Base-by-base conservation (phyloP, 2,329 filamentous ascomycete species). In the Microdochium bolleyi region DNA sequence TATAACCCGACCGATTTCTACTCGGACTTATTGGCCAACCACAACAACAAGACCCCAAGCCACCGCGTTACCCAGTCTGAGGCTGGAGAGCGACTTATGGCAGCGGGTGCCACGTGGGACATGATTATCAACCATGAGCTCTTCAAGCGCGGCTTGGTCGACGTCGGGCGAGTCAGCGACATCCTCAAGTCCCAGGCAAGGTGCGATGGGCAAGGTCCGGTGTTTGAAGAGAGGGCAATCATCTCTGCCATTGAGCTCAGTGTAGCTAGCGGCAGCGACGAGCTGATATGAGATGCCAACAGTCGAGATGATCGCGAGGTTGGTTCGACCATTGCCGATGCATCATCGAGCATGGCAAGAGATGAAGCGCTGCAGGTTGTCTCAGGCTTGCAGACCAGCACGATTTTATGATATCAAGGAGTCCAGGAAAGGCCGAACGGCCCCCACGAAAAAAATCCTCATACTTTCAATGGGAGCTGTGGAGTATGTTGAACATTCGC, bases 181-280 rank as follows among this genome's bases (percentile, higher is more conserved):
- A 77, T 84, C 13, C 73, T 97, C 51, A 92, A 89, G 72, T 76
- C 78, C 19, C 73, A 81, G 61, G 88, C 89, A 19, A 83, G 85
- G 62, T 96, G 91, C 66, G 88, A 96, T 69, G 92, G 91, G 2
- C 86, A 90, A 64, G 88, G 92, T 0, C 92, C 92, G 2, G 91
- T 94, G 41, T 96, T 96, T 61, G 85, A 88, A 56, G 92, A 96
- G 67, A 73, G 79, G 24, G 81, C 83, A 48, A 85, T 97, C 16
- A 68, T 83, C 46, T 73, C 77, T 56, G 89, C 89, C 16, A 92
- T 97, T 57, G 81, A 89, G 67, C 80, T 87, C 61, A 92, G 90
- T 63, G 85, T 88, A 27, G 83, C 85, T 22, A 84, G 82, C 60
- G 87, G 87, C 19, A 87, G 83, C 48, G 90, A 96, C 67, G 89